Base-by-base conservation (phyloP, 805 yeast genomes). In the Pichia gijzeniarum region DNA sequence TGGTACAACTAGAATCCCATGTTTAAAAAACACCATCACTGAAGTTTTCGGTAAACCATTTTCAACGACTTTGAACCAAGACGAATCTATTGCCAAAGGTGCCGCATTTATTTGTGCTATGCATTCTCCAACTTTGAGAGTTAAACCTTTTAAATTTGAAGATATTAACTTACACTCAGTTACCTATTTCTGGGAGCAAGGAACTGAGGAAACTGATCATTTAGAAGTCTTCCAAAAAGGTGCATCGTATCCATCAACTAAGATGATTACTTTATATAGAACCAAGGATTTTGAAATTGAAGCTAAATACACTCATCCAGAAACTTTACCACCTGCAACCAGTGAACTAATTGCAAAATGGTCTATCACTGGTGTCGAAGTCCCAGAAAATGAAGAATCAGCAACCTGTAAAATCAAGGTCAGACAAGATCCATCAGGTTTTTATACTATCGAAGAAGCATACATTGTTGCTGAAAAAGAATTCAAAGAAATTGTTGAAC, bases 51-150 rank as follows among this genome's bases (percentile, higher is more conserved):
- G 86, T 67, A 85, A 85, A 73, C 82, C 73, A 59, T 75, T 93
- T 64, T 86, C 96, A 35, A 85, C 85, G 75, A 95, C 98, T 58
- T 80, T 95, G 71, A 93, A 93, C 79, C 97, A 90, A 74, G 99
- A 93, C 66, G 99, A 93, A 77, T 96, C 99, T 53, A 85, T 91
- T 66, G 98, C 99, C 47, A 87, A 91, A 70, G 99, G 99, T 75
- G 95, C 96, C 60, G 96, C 99, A 40, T 93, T 93, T 71, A 85
- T 93, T 62, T 93, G 99, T 70, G 99, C 99, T 57, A 86, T 89
- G 73, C 98, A 90, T 77, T 91, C 98, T 31, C 99, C 99, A 70
- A 90, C 97, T 54, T 80, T 93, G 61, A 86, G 99, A 74, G 99
- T 93, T 44, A 85, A 98, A 72, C 96, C 96, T 56, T 93, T 93